A percentile compares a stretch with the other conserved stretches of the same genome.
Conservation (phyloP, 1,139 yeast genomes). For the Geotrichum histeridarum region DNA sequence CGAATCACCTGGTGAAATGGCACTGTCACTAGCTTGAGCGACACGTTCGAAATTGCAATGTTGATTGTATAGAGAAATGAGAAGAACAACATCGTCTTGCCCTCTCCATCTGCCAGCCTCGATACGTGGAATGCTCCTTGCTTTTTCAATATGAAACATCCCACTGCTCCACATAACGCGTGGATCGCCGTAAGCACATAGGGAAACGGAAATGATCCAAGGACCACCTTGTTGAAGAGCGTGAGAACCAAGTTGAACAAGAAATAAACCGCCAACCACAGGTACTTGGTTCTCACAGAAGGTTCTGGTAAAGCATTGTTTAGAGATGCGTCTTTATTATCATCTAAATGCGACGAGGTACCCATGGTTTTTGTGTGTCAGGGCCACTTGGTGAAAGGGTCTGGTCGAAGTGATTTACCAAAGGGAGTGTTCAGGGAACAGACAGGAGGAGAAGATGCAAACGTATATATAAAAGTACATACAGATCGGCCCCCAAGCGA, state of each 20-base stretch:
- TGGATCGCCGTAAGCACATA: constrained; percentile 29
- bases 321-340: neutral
- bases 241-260: constrained; percentile 30
- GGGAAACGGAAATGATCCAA: constrained; percentile 31
- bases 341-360: too few relatives aligned
- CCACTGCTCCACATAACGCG: constrained; percentile 28
- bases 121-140: constrained; percentile 26
- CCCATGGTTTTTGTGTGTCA: too few relatives aligned
- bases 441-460: too few relatives aligned
- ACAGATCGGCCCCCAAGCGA: too few relatives aligned
- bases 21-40: constrained; percentile 30
- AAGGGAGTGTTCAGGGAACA: too few relatives aligned
- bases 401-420: too few relatives aligned
- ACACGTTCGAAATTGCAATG: constrained; percentile 31
- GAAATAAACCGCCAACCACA: constrained; percentile 29
- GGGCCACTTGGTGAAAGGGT: too few relatives aligned
- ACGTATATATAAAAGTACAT: too few relatives aligned
- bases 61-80: constrained; percentile 31
- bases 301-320: constrained; percentile 5
- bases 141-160: constrained; percentile 26
- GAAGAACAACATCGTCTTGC: constrained; percentile 26
- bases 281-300: constrained; percentile 12
- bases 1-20: constrained; percentile 31
- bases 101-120: constrained; percentile 24
- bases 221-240: constrained; percentile 29